phyloP scores from a whole-genome alignment of 1,139 yeast species.

The Suhomyces terraborum region DNA sequence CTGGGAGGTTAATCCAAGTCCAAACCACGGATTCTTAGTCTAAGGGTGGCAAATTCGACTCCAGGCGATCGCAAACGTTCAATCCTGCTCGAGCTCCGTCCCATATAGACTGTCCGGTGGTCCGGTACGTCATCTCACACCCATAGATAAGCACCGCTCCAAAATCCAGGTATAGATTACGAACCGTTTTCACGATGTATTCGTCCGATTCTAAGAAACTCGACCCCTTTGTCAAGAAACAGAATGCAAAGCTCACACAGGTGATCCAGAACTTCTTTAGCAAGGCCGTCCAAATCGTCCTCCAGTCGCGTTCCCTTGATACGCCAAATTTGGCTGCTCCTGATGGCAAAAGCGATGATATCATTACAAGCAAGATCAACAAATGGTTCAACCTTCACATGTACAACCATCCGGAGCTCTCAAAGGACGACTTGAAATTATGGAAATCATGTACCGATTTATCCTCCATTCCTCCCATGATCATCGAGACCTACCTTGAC shows the following conservation, averaged over 20 bases:
- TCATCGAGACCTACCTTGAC: conserved; percentile 82
- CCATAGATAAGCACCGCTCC: too few relatives aligned
- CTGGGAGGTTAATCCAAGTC: too few relatives aligned
- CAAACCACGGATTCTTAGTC: too few relatives aligned
- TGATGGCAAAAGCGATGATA: conserved; percentile 8
- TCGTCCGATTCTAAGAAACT: conserved; percentile 11
- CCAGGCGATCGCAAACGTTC: too few relatives aligned
- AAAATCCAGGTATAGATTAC: too few relatives aligned
- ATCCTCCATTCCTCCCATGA: conserved; percentile 66
- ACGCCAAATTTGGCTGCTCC: conserved; percentile 6
- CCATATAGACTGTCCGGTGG: not conserved
- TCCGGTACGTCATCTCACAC: not conserved
- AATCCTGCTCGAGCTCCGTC: not conserved
- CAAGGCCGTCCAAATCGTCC: conserved; percentile 66
- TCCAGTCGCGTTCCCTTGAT: conserved; percentile 21
- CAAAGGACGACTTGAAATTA: conserved; percentile 56
- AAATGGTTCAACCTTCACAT: conserved; percentile 74
- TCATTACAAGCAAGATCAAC: conserved; percentile 33
- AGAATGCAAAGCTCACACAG: conserved; percentile 39
- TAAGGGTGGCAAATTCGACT: too few relatives aligned
- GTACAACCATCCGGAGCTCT: conserved; percentile 41
- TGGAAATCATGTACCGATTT: conserved; percentile 57
- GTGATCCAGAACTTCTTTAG: conserved; percentile 68
- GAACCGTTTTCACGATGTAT: conserved; percentile 1
- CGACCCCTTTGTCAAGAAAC: conserved; percentile 20